A percentile compares a stretch with the other conserved stretches of the same genome.
Conservation (phyloP, 805 yeast species). For the Candida nanaspora region DNA sequence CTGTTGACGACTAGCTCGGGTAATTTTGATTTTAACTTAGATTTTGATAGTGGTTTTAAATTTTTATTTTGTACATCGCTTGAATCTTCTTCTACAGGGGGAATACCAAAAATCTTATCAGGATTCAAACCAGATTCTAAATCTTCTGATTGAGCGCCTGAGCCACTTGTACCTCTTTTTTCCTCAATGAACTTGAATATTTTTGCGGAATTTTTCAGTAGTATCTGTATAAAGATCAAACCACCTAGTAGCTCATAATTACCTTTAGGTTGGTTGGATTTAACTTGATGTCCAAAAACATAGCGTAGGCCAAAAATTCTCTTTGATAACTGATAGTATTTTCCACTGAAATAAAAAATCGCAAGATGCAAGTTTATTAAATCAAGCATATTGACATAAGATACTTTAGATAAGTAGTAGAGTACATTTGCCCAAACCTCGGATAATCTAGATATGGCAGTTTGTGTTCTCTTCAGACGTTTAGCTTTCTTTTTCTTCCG, state of each 20-base stretch:
- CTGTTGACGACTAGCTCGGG: background rate
- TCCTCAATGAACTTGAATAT: conserved; percentile 13
- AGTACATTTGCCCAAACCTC: conserved; percentile 1
- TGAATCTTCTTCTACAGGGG: background rate
- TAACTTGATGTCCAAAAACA: conserved; percentile 59
- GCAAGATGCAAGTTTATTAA: conserved; percentile 69
- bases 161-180: conserved; percentile 5
- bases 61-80: background rate
- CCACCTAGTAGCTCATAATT: conserved; percentile 75
- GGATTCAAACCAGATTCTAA: conserved; percentile 1
- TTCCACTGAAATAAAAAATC: conserved; percentile 74
- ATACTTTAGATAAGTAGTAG: conserved; percentile 14
- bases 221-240: conserved; percentile 45
- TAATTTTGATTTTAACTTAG: background rate
- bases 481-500: background rate
- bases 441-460: background rate
- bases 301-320: conserved; percentile 76
- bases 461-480: background rate
- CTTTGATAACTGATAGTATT: conserved; percentile 72
- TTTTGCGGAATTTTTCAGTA: conserved; percentile 34
- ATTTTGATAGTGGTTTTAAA: background rate
- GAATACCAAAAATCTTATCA: conserved; percentile 1
- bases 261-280: conserved; percentile 35
- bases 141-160: conserved; percentile 1
- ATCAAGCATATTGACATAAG: conserved; percentile 42